Evolutionary conservation across 805 yeast genomes (phyloP), one percentile per base, ranked within the genome.

Genomic region (Zygoascus flipseniorum): DNA sequence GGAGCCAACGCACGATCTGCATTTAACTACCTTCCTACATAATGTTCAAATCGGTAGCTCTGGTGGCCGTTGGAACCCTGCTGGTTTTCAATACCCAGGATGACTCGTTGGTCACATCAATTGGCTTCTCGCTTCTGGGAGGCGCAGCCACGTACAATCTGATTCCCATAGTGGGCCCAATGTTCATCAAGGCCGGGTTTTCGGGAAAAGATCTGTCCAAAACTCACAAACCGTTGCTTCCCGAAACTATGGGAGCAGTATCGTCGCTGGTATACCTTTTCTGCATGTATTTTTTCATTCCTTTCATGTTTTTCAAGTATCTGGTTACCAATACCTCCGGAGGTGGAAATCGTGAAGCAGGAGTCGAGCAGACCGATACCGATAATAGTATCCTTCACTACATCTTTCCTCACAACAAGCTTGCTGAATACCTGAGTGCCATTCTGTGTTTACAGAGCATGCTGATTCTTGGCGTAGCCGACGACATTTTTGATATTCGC

Each of bases 241-340:
- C 99, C 1, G 99, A 93, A 70, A 80, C 95, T 0, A 82, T 92
- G 74, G 99, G 99, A n/a, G 84, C 89, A 1, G 85, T 92, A 0
- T 79, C 89, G 5, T 93, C 96, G 0, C 75, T 86, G 3, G 82
- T 89, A 0, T 89, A 90, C 65, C 68, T 93, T 52, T 81, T 89
- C 58, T 68, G 86, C 43, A 84, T 93, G 87, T 79, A 89, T 62
- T 76, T 85, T 58, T 84, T 88, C 67, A 86, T 92, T 43, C 99
- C 99, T 32, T 87, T 89, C 64, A 71, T 89, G 65, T 92, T 92
- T 65, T 83, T 81, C 73, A 84, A 83, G 65, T 85, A 82, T 65
- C 71, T 86, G 58, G 85, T 83, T 41, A 75, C 81, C 8, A 65
- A 69, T 3, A 77, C 83, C 6, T 72, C 78, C 3, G 85, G 85